These are phyloP conservation scores for Geoglossum cookeanum DNA, from an alignment of 2,329 filamentous ascomycete species.

Conservation along the genomic window DNA sequence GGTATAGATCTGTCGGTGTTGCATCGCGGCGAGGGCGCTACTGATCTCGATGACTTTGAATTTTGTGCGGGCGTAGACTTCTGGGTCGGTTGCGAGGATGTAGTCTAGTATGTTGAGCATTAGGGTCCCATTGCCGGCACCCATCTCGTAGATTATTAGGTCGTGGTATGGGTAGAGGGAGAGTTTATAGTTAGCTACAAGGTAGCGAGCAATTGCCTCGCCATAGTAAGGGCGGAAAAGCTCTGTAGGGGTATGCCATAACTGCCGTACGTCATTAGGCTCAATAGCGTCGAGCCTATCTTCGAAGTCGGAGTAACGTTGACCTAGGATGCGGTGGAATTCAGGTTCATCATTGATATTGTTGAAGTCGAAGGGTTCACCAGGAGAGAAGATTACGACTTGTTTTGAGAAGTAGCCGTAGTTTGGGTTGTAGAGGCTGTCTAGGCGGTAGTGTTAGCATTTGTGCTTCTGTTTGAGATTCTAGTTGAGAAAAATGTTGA, in stretches of 20 bases:
- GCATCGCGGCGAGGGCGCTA: conserved; percentile 55
- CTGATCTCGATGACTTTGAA: conserved; percentile 97
- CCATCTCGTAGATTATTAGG: conserved; percentile 96
- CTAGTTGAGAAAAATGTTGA: not conserved
- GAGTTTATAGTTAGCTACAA: conserved; percentile 90
- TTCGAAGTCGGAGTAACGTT: conserved; percentile 78
- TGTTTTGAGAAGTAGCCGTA: conserved; percentile 97
- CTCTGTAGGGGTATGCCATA: conserved; percentile 98
- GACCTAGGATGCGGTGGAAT: conserved; percentile 58
- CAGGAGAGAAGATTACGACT: conserved; percentile 86
- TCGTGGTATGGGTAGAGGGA: conserved; percentile 91
- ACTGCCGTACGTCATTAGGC: conserved; percentile 59
- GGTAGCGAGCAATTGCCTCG: conserved; percentile 88
- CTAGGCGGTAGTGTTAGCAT: conserved; percentile 25
- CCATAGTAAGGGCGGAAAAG: conserved; percentile 93
- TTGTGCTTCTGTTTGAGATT: conserved; percentile 3
- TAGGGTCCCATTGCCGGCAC: conserved; percentile 86
- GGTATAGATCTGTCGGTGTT: conserved; percentile 49
- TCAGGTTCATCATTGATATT: conserved; percentile 63
- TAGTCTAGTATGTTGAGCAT: conserved; percentile 98
- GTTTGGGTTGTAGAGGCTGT: conserved; percentile 82
- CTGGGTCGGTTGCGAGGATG: conserved; percentile 72
- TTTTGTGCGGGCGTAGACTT: conserved; percentile 83
- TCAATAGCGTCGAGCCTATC: conserved; percentile 59
- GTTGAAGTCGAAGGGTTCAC: conserved; percentile 78